Percentiles rank a stretch among this genome's conserved stretches.
Evolutionary conservation across 176 grass and related monocot genomes (phyloP).

Genomic region (Elymus sibiricus): DNA sequence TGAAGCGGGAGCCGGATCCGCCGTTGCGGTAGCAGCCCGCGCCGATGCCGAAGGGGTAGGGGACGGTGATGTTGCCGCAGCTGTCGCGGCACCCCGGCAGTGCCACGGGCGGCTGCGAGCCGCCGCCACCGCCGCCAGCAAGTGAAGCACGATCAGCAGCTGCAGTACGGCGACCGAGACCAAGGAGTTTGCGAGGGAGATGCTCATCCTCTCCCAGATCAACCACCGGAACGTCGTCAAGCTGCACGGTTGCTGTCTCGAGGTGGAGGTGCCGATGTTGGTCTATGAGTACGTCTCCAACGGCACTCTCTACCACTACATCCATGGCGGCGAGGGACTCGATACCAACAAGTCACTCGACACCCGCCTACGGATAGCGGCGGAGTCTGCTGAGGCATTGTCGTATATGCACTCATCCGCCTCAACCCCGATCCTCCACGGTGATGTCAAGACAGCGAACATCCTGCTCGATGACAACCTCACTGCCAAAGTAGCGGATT

Average conservation of each 20-base stretch:
- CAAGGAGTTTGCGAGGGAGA: conserved; percentile 38
- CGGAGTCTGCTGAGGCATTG: conserved; percentile 38
- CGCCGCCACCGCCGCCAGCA: too few species aligned
- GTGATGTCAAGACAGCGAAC: conserved; percentile 39
- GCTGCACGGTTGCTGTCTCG: conserved; percentile 48
- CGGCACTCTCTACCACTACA: conserved; percentile 25
- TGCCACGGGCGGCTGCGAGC: too few species aligned
- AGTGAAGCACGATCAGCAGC: too few species aligned
- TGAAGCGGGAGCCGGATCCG: too few species aligned
- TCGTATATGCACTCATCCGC: neutral
- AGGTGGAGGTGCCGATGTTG: conserved; percentile 29
- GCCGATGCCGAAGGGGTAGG: too few species aligned
- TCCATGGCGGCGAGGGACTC: neutral
- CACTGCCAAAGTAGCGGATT: conserved; percentile 5
- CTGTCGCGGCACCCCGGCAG: too few species aligned
- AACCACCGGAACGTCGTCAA: neutral
- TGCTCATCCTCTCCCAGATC: conserved; percentile 26
- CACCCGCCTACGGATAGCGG: conserved; percentile 28
- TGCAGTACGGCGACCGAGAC: too few species aligned
- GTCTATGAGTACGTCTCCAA: neutral
- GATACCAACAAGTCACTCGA: neutral
- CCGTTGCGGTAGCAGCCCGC: too few species aligned
- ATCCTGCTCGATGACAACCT: neutral
- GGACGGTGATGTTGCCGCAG: too few species aligned
- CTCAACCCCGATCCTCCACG: neutral